Evolutionary conservation across 805 yeast genomes (phyloP).

Genomic region (Saccharomyces mikatae): DNA sequence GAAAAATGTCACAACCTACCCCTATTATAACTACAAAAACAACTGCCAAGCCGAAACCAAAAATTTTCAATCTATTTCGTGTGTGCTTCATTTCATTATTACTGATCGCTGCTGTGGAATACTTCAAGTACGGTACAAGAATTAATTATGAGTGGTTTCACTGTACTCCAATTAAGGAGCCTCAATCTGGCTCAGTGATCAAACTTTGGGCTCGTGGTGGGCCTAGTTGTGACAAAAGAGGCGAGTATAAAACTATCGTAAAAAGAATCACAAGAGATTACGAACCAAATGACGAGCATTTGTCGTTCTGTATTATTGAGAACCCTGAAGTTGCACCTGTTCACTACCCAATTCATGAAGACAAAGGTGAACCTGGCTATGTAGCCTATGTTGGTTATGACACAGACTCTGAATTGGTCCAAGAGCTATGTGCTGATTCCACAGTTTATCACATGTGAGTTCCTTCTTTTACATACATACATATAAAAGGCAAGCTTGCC

Average conservation of each 20-base stretch:
- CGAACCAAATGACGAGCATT: constrained; percentile 32
- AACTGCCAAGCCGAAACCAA: constrained; percentile 7
- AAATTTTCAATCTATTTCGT: constrained; percentile 20
- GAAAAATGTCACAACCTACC: background rate
- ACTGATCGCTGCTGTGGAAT: constrained; percentile 36
- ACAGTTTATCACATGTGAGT: constrained; percentile 22
- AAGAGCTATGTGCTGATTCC: constrained; percentile 21
- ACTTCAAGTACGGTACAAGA: constrained; percentile 35
- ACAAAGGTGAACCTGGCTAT: constrained; percentile 32
- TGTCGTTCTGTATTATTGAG: constrained; percentile 34
- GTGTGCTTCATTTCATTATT: constrained; percentile 25
- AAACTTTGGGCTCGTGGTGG: constrained; percentile 35
- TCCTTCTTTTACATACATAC: background rate
- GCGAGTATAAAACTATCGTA: constrained; percentile 34
- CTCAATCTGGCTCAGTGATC: constrained; percentile 21
- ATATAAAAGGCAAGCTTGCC: background rate
- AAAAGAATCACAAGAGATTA: constrained; percentile 34
- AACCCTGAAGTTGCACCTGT: constrained; percentile 19
- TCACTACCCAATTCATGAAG: constrained; percentile 29
- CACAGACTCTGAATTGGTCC: constrained; percentile 16
- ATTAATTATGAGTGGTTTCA: constrained; percentile 39
- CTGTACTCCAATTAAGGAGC: constrained; percentile 31
- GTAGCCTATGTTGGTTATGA: constrained; percentile 28
- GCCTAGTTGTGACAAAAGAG: constrained; percentile 38
- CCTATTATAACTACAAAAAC: background rate